phyloP scores from a whole-genome alignment of 495 filamentous ascomycete species.

The Delitschia confertaspora region DNA sequence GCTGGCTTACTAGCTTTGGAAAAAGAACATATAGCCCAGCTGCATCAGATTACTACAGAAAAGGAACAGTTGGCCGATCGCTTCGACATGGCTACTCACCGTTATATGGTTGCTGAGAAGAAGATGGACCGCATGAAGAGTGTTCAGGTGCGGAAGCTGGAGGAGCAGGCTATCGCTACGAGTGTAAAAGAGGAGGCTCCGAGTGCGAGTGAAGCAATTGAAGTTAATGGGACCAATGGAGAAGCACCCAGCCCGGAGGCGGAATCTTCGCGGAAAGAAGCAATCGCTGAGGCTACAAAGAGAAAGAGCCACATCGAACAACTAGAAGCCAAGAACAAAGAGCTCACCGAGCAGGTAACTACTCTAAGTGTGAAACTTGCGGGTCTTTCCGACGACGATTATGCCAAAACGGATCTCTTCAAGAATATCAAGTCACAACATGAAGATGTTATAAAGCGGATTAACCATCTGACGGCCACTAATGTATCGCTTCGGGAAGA shows the following conservation, averaged over 20 bases:
- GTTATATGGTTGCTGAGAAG: conserved; percentile 91
- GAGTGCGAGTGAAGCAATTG: conserved; percentile 45
- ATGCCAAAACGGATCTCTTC: conserved; percentile 83
- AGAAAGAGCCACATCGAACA: conserved; percentile 80
- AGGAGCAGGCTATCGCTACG: conserved; percentile 72
- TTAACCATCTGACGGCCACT: conserved; percentile 84
- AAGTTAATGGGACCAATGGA: conserved; percentile 38
- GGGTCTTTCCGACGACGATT: conserved; percentile 82
- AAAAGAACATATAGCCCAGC: conserved; percentile 66
- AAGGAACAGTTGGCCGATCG: conserved; percentile 77
- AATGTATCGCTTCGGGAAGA: conserved; percentile 80
- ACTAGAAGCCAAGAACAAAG: conserved; percentile 69
- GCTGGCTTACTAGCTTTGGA: conserved; percentile 66
- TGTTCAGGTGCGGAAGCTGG: conserved; percentile 80
- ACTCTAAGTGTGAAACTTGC: conserved; percentile 55
- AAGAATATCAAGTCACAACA: conserved; percentile 82
- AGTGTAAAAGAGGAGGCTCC: conserved; percentile 33
- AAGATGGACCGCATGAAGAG: conserved; percentile 83
- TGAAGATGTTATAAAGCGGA: conserved; percentile 81
- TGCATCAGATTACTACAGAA: conserved; percentile 67
- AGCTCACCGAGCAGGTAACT: conserved; percentile 68
- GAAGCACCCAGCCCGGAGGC: conserved; percentile 47
- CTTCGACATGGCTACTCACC: conserved; percentile 72
- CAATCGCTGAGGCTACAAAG: conserved; percentile 62
- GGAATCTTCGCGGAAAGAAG: conserved; percentile 63